Conservation (phyloP, 2,329 filamentous ascomycete genomes). For the Fusarium nisikadoi region DNA sequence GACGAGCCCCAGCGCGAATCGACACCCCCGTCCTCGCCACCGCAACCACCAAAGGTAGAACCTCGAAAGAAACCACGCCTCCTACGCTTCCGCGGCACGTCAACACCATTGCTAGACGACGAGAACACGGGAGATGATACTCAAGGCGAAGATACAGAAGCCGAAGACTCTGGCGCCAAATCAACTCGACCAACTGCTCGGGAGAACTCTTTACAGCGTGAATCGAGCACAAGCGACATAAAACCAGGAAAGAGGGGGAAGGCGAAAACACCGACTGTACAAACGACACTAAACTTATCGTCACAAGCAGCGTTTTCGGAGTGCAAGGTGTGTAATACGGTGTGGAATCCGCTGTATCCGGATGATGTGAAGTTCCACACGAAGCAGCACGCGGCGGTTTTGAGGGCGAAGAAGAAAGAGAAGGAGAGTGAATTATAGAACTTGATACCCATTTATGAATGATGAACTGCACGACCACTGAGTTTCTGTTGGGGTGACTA, state of each 20-base stretch:
- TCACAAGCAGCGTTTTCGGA: constrained; percentile 55
- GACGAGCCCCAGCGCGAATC: constrained; percentile 26
- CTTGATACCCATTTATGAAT: constrained; percentile 41
- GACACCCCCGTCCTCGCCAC: constrained; percentile 40
- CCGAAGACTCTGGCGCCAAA: background rate
- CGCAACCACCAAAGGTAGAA: constrained; percentile 4
- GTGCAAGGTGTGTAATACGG: constrained; percentile 55
- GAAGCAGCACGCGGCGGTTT: constrained; percentile 52
- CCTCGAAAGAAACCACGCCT: constrained; percentile 43
- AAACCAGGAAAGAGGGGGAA: constrained; percentile 36
- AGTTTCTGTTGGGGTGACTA: too few relatives aligned
- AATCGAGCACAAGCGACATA: constrained; percentile 9
- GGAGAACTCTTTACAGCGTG: background rate
- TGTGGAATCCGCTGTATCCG: constrained; percentile 57
- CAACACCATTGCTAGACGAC: constrained; percentile 18
- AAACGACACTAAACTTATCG: constrained; percentile 59
- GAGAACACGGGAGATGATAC: constrained; percentile 3
- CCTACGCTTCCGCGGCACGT: constrained; percentile 44
- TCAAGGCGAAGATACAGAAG: background rate
- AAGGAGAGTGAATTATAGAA: constrained; percentile 37
- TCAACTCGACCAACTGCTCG: background rate
- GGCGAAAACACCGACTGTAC: constrained; percentile 45
- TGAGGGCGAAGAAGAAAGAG: constrained; percentile 43
- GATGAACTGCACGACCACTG: background rate
- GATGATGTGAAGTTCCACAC: constrained; percentile 57